A percentile compares a stretch with the other conserved stretches of the same genome.
Evolutionary conservation across 352 stramenopile species (phyloP).

Genomic region (Phytophthora lateralis): DNA sequence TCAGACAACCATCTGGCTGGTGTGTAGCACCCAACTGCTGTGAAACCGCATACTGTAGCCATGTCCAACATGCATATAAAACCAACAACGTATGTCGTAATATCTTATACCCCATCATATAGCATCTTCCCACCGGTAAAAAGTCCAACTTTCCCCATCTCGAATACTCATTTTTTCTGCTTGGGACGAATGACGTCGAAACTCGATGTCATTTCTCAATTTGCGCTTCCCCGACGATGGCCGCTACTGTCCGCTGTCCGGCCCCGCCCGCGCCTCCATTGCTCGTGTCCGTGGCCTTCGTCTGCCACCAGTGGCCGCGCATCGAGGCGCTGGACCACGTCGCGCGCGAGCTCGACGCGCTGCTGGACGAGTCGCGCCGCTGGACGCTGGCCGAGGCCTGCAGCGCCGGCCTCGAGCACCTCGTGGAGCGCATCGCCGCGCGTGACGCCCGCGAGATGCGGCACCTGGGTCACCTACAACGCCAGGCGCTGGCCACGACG

Average conservation of each 20-base stretch:
- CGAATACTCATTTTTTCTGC: conserved; percentile 10
- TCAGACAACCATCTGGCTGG: conserved; percentile 2
- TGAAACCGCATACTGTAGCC: background rate
- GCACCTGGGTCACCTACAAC: conserved; percentile 11
- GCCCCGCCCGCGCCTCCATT: conserved; percentile 1
- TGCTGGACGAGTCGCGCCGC: conserved; percentile 32
- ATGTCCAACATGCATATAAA: background rate
- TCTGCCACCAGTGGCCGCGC: conserved; percentile 16
- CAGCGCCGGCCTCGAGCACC: conserved; percentile 8
- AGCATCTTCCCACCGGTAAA: conserved; percentile 1
- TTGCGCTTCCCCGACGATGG: conserved; percentile 6
- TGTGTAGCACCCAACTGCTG: background rate
- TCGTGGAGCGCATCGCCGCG: conserved; percentile 27
- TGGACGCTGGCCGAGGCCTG: conserved; percentile 30
- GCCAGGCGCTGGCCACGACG: conserved; percentile 26
- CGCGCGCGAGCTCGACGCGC: conserved; percentile 18
- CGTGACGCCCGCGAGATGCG: conserved; percentile 1
- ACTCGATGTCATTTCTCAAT: conserved; percentile 6
- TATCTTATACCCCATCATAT: background rate
- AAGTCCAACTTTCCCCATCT: background rate
- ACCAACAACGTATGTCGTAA: background rate
- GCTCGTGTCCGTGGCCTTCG: conserved; percentile 27
- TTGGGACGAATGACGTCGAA: too few relatives aligned
- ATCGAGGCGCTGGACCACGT: conserved; percentile 43
- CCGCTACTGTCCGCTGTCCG: background rate